phyloP scores from a whole-genome alignment of 1,139 yeast genomes.

The Kodamaea suecica region DNA sequence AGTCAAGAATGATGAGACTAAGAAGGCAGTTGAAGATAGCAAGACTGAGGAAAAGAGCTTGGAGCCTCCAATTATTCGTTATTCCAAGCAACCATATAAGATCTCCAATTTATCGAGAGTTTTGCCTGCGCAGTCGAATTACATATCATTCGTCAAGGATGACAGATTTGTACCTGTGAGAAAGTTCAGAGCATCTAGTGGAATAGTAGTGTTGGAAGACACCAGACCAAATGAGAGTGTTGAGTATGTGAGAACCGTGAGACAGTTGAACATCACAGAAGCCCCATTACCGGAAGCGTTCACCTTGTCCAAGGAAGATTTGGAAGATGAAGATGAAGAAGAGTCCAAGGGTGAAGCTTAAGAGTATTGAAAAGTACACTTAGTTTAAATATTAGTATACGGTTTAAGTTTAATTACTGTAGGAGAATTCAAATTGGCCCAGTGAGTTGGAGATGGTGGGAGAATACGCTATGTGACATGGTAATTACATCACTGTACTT shows the following conservation, averaged over 20 bases:
- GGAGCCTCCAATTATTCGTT: constrained; percentile 37
- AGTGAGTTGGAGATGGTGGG: too few relatives aligned
- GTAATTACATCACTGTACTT: background rate
- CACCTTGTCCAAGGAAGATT: constrained; percentile 53
- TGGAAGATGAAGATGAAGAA: constrained; percentile 27
- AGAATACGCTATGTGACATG: background rate
- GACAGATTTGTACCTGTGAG: constrained; percentile 83
- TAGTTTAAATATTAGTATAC: background rate
- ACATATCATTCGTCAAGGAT: constrained; percentile 71
- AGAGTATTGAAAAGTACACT: background rate
- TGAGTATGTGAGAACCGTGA: constrained; percentile 75
- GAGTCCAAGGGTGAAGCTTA: background rate
- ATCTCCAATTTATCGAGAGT: constrained; percentile 83
- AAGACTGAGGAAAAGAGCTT: constrained; percentile 21
- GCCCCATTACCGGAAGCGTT: constrained; percentile 94
- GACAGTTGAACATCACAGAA: constrained; percentile 76
- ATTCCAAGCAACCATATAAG: constrained; percentile 60
- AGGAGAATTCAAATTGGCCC: too few relatives aligned
- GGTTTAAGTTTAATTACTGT: background rate
- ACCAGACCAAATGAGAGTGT: constrained; percentile 62
- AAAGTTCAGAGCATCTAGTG: constrained; percentile 72
- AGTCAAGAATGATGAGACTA: constrained; percentile 24
- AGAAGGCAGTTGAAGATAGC: constrained; percentile 18
- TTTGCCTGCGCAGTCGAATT: constrained; percentile 85
- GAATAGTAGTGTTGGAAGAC: constrained; percentile 78